Percentiles rank a stretch among this genome's conserved stretches.
Conservation (phyloP, 495 filamentous ascomycete genomes). For the Penicillium tannophilum region DNA sequence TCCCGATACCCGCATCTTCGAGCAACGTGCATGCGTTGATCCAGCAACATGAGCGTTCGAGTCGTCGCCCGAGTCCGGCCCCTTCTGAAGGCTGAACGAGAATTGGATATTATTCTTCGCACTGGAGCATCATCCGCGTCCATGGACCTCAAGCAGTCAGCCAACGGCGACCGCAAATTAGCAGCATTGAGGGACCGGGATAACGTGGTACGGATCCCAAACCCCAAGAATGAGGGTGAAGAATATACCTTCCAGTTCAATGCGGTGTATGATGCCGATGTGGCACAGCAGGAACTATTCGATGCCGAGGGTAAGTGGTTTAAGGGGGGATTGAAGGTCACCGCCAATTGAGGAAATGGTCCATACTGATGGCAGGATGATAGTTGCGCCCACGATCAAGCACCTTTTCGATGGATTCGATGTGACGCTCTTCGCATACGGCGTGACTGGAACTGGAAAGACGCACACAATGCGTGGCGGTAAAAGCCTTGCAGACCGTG, state of each 20-base stretch:
- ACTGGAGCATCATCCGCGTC: conserved; percentile 42
- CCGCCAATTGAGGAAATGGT: not conserved
- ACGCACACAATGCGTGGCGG: conserved; percentile 98
- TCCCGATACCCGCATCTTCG: not conserved
- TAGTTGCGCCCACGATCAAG: conserved; percentile 78
- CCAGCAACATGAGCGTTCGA: conserved; percentile 60
- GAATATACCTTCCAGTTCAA: conserved; percentile 95
- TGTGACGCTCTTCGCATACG: conserved; percentile 94
- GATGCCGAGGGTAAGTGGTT: conserved; percentile 73
- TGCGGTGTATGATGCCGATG: conserved; percentile 79
- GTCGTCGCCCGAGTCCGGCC: conserved; percentile 91
- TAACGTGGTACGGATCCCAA: conserved; percentile 86
- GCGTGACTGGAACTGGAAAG: conserved; percentile 93
- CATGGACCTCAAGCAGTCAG: conserved; percentile 28
- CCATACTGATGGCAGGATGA: conserved; percentile 3
- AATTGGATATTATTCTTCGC: conserved; percentile 81
- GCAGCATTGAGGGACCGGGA: conserved; percentile 55
- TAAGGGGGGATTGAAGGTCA: not conserved
- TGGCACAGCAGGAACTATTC: conserved; percentile 84
- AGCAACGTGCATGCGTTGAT: conserved; percentile 22
- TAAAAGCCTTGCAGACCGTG: conserved; percentile 82
- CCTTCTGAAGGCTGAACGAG: conserved; percentile 77
- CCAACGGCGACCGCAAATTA: conserved; percentile 32
- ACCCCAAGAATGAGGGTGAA: conserved; percentile 88
- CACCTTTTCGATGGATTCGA: conserved; percentile 93